Percentiles rank a stretch among this genome's conserved stretches.
Evolutionary conservation across 2,329 filamentous ascomycete species (phyloP).

Genomic region (Colletotrichum caudatum): DNA sequence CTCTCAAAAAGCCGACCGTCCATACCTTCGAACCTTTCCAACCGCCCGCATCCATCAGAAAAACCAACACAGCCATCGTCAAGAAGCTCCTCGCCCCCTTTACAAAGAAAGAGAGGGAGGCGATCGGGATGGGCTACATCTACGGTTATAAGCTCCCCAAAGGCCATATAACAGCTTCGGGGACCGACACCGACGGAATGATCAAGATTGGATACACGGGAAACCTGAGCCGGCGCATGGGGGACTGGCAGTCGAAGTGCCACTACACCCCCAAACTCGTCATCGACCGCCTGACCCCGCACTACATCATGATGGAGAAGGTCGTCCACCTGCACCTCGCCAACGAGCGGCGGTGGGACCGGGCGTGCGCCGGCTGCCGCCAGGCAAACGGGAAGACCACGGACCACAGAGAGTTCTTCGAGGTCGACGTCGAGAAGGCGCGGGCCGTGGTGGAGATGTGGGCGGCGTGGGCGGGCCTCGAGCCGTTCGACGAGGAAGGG

Average conservation of each 20-base stretch:
- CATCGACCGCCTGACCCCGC: constrained; percentile 36
- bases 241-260: constrained; percentile 44
- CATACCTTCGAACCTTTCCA: background rate
- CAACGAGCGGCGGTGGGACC: constrained; percentile 46
- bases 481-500: constrained; percentile 48
- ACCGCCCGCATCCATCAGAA: no score
- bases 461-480: constrained; percentile 46
- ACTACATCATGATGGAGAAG: constrained; percentile 47
- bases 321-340: constrained; percentile 48
- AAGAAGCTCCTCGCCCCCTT: background rate
- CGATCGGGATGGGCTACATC: constrained; percentile 7
- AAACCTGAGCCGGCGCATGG: constrained; percentile 45
- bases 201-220: constrained; percentile 50
- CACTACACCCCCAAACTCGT: constrained; percentile 45
- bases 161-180: background rate
- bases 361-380: constrained; percentile 45
- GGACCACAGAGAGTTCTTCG: constrained; percentile 49
- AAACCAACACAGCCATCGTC: constrained; percentile 4
- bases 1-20: background rate
- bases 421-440: constrained; percentile 41
- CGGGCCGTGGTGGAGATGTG: constrained; percentile 44
- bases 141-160: constrained; percentile 17
- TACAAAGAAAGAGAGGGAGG: background rate
- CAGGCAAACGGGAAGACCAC: background rate
- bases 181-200: background rate